Conservation (phyloP, 257 asterid genomes). For the Solanum medicagineum region DNA sequence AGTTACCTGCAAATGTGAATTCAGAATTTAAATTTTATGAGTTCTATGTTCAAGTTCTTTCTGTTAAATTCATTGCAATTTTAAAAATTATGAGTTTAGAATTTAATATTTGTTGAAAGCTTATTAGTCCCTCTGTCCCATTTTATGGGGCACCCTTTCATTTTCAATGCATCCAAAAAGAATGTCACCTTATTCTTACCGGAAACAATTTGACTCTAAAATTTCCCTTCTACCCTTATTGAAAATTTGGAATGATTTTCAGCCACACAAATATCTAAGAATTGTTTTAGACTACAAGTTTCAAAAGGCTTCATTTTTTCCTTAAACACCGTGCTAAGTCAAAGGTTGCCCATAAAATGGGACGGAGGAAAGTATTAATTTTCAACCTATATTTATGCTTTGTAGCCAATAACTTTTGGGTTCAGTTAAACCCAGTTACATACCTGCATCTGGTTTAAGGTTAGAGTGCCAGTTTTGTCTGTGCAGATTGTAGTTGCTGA, state of each 20-base stretch:
- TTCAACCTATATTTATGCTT: background rate
- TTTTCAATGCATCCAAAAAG: no score
- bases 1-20: background rate
- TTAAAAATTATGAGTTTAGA: background rate
- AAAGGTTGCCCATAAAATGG: no score
- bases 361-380: background rate
- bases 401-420: no score
- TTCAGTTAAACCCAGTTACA: background rate
- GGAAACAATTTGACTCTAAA: no score
- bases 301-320: no score
- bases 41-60: background rate
- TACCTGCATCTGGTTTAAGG: slow-evolving; percentile 11
- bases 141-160: no score
- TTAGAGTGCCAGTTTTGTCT: slow-evolving; percentile 6
- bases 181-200: no score
- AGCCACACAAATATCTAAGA: no score
- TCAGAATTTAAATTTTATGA: background rate
- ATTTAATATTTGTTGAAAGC: background rate
- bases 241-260: no score
- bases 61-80: background rate
- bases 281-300: no score
- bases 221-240: no score
- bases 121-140: background rate
- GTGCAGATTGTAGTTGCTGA: slow-evolving; percentile 6
- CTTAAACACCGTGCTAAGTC: no score